These are phyloP conservation scores for Primulina eburnea DNA, from an alignment of 257 asterid genomes.

Conservation along the genomic window DNA sequence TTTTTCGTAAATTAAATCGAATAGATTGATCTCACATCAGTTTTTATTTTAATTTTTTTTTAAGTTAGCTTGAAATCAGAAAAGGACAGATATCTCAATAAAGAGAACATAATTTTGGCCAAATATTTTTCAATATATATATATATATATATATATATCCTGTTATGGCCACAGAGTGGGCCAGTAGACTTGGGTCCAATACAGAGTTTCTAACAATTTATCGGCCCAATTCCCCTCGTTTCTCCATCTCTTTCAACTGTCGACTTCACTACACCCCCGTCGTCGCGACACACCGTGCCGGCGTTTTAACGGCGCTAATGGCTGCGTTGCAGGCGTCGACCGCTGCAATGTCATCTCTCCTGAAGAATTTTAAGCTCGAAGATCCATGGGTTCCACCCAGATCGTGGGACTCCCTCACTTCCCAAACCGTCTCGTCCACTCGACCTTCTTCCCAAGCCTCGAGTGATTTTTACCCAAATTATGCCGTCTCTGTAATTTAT, in stretches of 20 bases:
- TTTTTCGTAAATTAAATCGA: too few relatives aligned
- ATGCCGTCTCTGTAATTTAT: slow-evolving; percentile 57
- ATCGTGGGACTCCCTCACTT: slow-evolving; percentile 74
- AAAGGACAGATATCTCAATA: too few relatives aligned
- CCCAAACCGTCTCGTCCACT: slow-evolving; percentile 45
- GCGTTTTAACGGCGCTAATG: slow-evolving; percentile 33
- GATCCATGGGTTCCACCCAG: slow-evolving; percentile 71
- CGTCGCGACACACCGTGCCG: slow-evolving; percentile 24
- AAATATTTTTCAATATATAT: too few relatives aligned
- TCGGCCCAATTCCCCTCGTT: too few relatives aligned
- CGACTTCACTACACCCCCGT: slow-evolving; percentile 14
- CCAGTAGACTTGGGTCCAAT: background rate
- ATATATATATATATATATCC: too few relatives aligned
- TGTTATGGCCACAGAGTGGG: too few relatives aligned
- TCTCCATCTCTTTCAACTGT: slow-evolving; percentile 20
- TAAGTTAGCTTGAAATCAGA: too few relatives aligned
- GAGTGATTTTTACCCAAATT: slow-evolving; percentile 40
- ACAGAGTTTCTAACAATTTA: too few relatives aligned
- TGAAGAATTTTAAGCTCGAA: slow-evolving; percentile 60
- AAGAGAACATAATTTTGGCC: too few relatives aligned
- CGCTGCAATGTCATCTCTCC: slow-evolving; percentile 41
- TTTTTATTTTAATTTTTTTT: too few relatives aligned
- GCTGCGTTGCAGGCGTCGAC: slow-evolving; percentile 49
- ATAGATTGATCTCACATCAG: too few relatives aligned
- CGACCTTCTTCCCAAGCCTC: slow-evolving; percentile 32